A percentile compares a stretch with the other conserved stretches of the same genome.
These are phyloP conservation scores for Cytospora mali DNA, from an alignment of 2,329 filamentous ascomycete species.

Conservation along the genomic window DNA sequence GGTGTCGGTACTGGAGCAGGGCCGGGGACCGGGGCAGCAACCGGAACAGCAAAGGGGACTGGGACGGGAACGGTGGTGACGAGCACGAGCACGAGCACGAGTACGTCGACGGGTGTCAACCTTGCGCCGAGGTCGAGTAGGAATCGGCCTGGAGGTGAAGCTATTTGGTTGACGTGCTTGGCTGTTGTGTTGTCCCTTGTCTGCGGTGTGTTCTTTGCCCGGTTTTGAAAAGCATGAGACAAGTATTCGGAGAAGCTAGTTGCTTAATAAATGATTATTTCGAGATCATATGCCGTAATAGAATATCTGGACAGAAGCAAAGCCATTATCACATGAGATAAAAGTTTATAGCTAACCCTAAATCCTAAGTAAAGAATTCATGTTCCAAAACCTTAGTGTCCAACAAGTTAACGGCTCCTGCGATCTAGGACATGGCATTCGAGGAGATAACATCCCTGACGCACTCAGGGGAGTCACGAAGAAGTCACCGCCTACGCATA, in stretches of 20 bases:
- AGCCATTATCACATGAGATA: no score
- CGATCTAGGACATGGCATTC: neutral
- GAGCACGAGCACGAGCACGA: slow-evolving; percentile 17
- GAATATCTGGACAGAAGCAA: no score
- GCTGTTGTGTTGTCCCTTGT: slow-evolving; percentile 29
- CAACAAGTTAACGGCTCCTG: neutral
- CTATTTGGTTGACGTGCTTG: slow-evolving; percentile 27
- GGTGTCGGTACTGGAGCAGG: slow-evolving; percentile 13
- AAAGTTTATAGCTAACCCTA: no score
- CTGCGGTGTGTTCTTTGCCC: slow-evolving; percentile 29
- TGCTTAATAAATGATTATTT: no score
- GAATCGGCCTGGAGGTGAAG: slow-evolving; percentile 17
- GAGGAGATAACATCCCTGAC: neutral
- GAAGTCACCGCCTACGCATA: slow-evolving; percentile 21
- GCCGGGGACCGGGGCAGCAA: slow-evolving; percentile 2
- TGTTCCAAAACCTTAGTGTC: no score
- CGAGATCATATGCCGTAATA: no score
- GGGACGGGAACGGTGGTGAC: no score
- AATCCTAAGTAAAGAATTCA: no score
- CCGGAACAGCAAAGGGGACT: neutral
- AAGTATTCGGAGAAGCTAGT: no score
- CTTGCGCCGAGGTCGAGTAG: slow-evolving; percentile 28
- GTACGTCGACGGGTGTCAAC: slow-evolving; percentile 29
- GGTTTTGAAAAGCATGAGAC: slow-evolving; percentile 17
- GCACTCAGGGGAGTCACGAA: neutral